A percentile compares a stretch with the other conserved stretches of the same genome.
phyloP scores from a whole-genome alignment of 768 basidiomycete species.

The Leucocoprinus sp. region DNA sequence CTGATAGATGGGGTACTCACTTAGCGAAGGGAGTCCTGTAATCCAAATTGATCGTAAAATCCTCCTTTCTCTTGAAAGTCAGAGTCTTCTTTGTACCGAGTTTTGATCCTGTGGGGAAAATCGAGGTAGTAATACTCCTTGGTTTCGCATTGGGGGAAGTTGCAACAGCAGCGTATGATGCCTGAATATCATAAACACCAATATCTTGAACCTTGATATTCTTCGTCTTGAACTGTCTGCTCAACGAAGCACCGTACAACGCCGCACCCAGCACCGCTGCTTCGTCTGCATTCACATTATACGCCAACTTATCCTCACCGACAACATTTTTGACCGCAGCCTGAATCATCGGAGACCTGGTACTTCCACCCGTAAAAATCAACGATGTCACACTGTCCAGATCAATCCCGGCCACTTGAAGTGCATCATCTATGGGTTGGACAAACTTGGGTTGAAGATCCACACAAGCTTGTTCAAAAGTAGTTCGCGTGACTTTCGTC shows the following conservation, averaged over 20 bases:
- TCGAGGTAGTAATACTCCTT: constrained; percentile 63
- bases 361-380: constrained; percentile 87
- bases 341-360: constrained; percentile 90
- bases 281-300: constrained; percentile 96
- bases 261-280: constrained; percentile 91
- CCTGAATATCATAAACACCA: constrained; percentile 64
- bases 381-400: constrained; percentile 76
- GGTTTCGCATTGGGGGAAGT: constrained; percentile 40
- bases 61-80: constrained; percentile 77
- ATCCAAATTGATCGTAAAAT: constrained; percentile 70
- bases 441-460: constrained; percentile 59
- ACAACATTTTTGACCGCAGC: constrained; percentile 68
- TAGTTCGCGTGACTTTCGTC: constrained; percentile 62
- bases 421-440: constrained; percentile 67
- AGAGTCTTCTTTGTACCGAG: constrained; percentile 78
- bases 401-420: constrained; percentile 56
- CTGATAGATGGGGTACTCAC: constrained; percentile 32
- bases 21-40: constrained; percentile 61
- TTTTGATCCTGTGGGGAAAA: constrained; percentile 77
- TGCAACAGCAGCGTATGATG: constrained; percentile 63
- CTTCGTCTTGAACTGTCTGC: constrained; percentile 92
- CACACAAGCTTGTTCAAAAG: constrained; percentile 69
- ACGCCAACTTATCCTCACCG: constrained; percentile 83
- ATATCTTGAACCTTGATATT: constrained; percentile 81
- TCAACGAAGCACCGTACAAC: constrained; percentile 82